Evolutionary conservation across 2,329 filamentous ascomycete species (phyloP), one percentile per base, ranked within the genome.

Genomic region (Metarhizium guizhouense): DNA sequence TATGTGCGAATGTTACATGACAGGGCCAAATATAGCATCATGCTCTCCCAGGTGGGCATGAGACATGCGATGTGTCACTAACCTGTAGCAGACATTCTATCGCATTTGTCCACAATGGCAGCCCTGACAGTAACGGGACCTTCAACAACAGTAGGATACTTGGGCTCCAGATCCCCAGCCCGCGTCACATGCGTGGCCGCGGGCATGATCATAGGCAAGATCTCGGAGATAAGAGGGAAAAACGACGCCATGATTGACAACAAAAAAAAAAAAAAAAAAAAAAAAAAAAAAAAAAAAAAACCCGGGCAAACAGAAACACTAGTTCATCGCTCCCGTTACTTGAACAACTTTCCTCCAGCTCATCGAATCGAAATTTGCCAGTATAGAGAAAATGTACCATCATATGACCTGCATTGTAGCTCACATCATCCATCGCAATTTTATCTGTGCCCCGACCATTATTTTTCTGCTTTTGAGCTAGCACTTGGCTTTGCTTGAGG

Each of bases 11-110:
- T 45, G n/a, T 45, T 20, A 45, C 42, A 14, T 16, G 40, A 34
- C 40, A 45, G 6, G n/a, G 42, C 7, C n/a, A 20, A 45, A 20
- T 18, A 18, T 6, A 45, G n/a, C 7, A 20, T 16, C 16, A 43
- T 16, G 6, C 40, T 43, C 6, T n/a, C n/a, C 3, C 3, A 43
- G 6, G 40, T 14, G 42, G 42, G 11, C 32, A 11, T 18, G 42
- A 20, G 20, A 20, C 42, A 25, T 18, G 42, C 54, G 57, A 58
- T 51, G 43, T 53, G 51, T 53, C 51, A 53, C 80, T 72, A 70
- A 81, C 85, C 78, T 49, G 83, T 83, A 34, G 84, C 84, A 65
- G 86, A 88, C 69, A 90, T 79, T 58, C 79, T 80, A 57, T 85
- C 80, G 54, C 80, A 84, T 66, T 82, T 79, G 64, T 81, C 76